A percentile compares a stretch with the other conserved stretches of the same genome.
Conservation (phyloP, 805 yeast species). For the Metschnikowia proteae region DNA sequence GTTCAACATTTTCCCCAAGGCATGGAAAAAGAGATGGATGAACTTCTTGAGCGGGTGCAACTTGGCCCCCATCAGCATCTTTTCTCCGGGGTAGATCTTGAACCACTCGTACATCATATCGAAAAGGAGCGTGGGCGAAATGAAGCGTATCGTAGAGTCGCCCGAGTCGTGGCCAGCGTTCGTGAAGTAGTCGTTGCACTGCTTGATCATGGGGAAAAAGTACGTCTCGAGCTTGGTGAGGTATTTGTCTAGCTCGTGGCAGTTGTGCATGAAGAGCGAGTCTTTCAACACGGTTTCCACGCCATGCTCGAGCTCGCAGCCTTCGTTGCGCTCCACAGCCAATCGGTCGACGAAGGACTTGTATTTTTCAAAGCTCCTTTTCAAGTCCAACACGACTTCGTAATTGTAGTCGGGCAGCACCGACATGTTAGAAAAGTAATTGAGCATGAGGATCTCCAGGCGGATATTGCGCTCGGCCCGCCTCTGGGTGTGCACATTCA, state of each 20-base stretch:
- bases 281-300: conserved; percentile 8
- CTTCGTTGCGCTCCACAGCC: conserved; percentile 7
- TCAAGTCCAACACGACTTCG: conserved; percentile 26
- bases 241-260: conserved; percentile 30
- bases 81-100: conserved; percentile 32
- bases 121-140: conserved; percentile 30
- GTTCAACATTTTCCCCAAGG: conserved; percentile 32
- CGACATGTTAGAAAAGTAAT: conserved; percentile 21
- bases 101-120: conserved; percentile 36
- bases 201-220: conserved; percentile 25
- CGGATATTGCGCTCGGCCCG: conserved; percentile 2
- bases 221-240: conserved; percentile 24
- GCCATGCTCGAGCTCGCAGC: conserved; percentile 5
- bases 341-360: conserved; percentile 21
- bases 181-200: conserved; percentile 26
- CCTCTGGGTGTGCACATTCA: conserved; percentile 18
- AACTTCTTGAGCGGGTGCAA: conserved; percentile 30
- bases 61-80: conserved; percentile 25
- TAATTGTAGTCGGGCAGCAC: conserved; percentile 35
- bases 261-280: conserved; percentile 17
- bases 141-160: conserved; percentile 21
- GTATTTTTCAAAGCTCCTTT: conserved; percentile 24
- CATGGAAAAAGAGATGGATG: conserved; percentile 32
- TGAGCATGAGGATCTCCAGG: conserved; percentile 19
- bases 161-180: conserved; percentile 6